Base-by-base conservation (phyloP, 2,329 filamentous ascomycete genomes). In the Alternaria alternata region DNA sequence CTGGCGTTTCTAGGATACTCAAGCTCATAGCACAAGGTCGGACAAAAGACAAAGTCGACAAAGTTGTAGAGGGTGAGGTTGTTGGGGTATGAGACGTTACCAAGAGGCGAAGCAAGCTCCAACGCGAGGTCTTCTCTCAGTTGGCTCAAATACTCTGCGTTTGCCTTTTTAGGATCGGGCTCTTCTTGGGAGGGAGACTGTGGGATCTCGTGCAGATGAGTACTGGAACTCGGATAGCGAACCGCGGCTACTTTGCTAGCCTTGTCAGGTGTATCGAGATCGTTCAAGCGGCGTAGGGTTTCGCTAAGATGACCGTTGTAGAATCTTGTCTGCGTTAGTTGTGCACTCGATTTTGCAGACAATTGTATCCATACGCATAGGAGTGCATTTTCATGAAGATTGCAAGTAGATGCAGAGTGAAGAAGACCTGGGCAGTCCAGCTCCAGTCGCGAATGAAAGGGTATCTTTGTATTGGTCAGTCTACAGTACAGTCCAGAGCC, bases 341-440 rank as follows among this genome's bases (percentile, higher is more conserved):
- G 8, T 30, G 3, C 12, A 24, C 11, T 12, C 7, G 3, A 51
- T n/a, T 9, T 22, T 9, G 9, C 8, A 41, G 18, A 7, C 39
- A 16, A 2, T 16, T 4, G 20, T 28, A 22, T 20, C 51, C 75
- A 22, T 63, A 78, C 74, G 93, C 91, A 75, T 97, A 99, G 6
- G 94, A 97, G 78, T 99, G 95, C 88, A 98, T 95, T 84, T 99
- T 99, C 95, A 99, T 99, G 51, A 97, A 88, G 20, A 99, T 85
- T 7, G 92, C 90, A 80, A 99, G 88, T 43, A 93, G 90, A 79
- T 99, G 95, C 34, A 99, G 84, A 11, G 94, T 90, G 69, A 99
- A 87, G 78, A 96, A 99, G 39, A 99, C 95, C 75, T 98, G 95
- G 3, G 94, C 90, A 0, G 95, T 99, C 95, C 95, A 99, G 3